These are phyloP conservation scores for Gracilaria gracilis DNA, from an alignment of 23 red algal genomes.

Conservation along the genomic window DNA sequence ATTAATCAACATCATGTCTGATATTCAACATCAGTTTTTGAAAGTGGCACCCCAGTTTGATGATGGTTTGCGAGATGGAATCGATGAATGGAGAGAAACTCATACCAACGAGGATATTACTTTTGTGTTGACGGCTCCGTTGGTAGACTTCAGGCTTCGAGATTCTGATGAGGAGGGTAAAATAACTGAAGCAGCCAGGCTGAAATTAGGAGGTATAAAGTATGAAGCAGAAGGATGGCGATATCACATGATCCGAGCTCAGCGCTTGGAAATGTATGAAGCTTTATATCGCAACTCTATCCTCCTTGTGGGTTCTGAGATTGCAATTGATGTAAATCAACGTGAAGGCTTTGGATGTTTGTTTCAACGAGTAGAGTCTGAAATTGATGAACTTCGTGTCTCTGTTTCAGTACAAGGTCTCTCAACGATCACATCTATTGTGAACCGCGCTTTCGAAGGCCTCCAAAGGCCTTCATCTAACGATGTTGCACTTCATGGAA, in stretches of 20 bases:
- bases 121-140: not conserved
- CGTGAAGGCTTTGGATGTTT: not conserved
- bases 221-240: not conserved
- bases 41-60: not conserved
- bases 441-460: not conserved
- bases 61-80: not conserved
- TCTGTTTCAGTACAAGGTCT: not conserved
- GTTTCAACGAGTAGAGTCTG: not conserved
- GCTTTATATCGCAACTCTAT: not conserved
- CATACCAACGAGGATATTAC: not conserved
- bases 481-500: not conserved
- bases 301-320: not conserved
- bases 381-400: not conserved
- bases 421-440: not conserved
- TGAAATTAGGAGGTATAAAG: not conserved
- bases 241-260: conserved; percentile 10
- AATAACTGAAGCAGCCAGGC: not conserved
- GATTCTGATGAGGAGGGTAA: not conserved
- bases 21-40: not conserved
- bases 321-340: not conserved
- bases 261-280: conserved; percentile 8
- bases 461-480: not conserved
- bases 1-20: conserved; percentile 2
- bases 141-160: conserved; percentile 8
- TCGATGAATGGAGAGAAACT: not conserved